Percentiles rank a stretch among this genome's conserved stretches.
These are phyloP conservation scores for Setaria viridis DNA, from an alignment of 202 grass and related monocot genomes.

Conservation along the genomic window DNA sequence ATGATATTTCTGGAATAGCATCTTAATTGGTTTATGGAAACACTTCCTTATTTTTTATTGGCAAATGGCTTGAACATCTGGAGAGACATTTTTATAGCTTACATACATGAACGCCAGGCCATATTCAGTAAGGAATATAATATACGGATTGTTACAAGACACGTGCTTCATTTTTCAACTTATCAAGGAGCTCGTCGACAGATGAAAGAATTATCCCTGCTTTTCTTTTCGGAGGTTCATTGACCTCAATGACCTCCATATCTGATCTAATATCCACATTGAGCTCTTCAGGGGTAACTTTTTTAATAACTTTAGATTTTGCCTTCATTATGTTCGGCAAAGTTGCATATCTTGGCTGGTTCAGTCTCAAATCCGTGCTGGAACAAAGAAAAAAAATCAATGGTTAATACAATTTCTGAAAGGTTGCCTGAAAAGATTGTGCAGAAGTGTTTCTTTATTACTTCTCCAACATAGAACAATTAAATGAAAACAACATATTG, in stretches of 20 bases:
- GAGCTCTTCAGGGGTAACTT: slow-evolving; percentile 70
- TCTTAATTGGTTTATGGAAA: background rate
- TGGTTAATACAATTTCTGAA: background rate
- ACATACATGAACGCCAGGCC: background rate
- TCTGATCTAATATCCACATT: slow-evolving; percentile 82
- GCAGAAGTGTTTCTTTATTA: background rate
- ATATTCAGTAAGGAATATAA: background rate
- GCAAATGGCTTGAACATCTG: background rate
- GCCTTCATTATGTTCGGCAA: slow-evolving; percentile 99
- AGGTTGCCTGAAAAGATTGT: background rate
- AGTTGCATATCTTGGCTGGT: slow-evolving; percentile 92
- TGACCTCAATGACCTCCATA: slow-evolving; percentile 76
- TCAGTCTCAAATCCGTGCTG: slow-evolving; percentile 93
- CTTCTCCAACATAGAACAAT: no score
- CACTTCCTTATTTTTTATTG: slow-evolving; percentile 24
- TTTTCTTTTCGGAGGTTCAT: slow-evolving; percentile 88
- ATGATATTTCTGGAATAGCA: background rate
- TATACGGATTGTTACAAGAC: slow-evolving; percentile 59
- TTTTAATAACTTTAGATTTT: slow-evolving; percentile 92
- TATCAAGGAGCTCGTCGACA: slow-evolving; percentile 82
- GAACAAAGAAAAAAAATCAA: slow-evolving; percentile 25
- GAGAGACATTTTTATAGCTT: slow-evolving; percentile 1
- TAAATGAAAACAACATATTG: background rate
- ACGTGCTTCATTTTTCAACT: slow-evolving; percentile 75
- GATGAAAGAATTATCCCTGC: slow-evolving; percentile 81